These are phyloP conservation scores for Penicillium subrubescens DNA, from an alignment of 495 filamentous ascomycete genomes.

Conservation along the genomic window DNA sequence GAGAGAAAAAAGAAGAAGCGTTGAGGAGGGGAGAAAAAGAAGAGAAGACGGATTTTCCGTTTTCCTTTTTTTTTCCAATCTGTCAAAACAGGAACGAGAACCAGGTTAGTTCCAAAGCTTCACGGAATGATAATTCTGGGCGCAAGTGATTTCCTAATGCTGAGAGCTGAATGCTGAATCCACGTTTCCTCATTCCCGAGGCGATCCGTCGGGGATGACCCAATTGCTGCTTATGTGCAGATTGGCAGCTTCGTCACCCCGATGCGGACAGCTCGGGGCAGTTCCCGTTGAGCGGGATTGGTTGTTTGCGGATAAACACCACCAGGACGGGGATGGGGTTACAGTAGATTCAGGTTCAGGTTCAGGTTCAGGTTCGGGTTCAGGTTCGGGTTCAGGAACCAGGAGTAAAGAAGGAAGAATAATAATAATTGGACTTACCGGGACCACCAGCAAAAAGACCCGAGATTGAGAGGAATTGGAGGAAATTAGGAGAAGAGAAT, in stretches of 20 bases:
- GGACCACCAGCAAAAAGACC: slow-evolving; percentile 21
- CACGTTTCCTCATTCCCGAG: neutral
- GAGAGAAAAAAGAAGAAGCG: slow-evolving; percentile 4
- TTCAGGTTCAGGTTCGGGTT: neutral
- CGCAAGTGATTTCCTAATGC: neutral
- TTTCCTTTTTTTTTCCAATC: neutral
- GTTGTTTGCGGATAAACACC: neutral
- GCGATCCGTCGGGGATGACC: neutral
- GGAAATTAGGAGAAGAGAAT: neutral
- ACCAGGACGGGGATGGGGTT: slow-evolving; percentile 1
- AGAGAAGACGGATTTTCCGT: slow-evolving; percentile 8
- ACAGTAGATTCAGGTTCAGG: neutral
- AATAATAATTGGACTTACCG: slow-evolving; percentile 17
- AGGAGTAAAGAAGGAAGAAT: neutral
- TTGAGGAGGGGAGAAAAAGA: slow-evolving; percentile 15
- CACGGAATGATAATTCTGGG: neutral
- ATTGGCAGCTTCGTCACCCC: neutral
- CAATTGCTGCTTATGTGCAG: slow-evolving; percentile 1
- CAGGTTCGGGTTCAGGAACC: neutral
- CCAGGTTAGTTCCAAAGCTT: slow-evolving; percentile 8
- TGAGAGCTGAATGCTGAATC: neutral
- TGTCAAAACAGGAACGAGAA: neutral
- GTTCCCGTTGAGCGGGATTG: neutral
- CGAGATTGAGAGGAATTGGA: neutral
- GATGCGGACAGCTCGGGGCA: slow-evolving; percentile 12